A percentile compares a stretch with the other conserved stretches of the same genome.
These are phyloP conservation scores for Linum lewisii DNA, from an alignment of 345 rosid genomes.

Conservation along the genomic window DNA sequence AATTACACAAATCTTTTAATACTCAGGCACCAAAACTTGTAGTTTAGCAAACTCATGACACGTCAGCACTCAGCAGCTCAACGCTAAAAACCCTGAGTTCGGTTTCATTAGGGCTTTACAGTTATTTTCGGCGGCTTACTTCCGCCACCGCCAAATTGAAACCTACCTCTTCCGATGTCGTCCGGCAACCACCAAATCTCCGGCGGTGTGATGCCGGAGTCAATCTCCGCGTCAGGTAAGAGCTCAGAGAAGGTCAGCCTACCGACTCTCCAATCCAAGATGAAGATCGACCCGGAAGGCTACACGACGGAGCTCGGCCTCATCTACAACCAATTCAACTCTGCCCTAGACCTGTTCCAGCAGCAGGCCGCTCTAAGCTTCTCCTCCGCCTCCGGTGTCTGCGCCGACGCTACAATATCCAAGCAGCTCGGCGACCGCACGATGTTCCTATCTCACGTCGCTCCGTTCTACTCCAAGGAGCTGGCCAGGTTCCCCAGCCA, in stretches of 20 bases:
- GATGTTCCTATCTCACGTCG: constrained; percentile 70
- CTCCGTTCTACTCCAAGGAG: constrained; percentile 65
- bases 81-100: no score
- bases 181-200: constrained; percentile 2
- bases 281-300: constrained; percentile 85
- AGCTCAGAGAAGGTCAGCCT: constrained; percentile 69
- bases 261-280: constrained; percentile 59
- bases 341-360: constrained; percentile 69
- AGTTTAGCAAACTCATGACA: no score
- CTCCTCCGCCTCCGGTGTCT: constrained; percentile 52
- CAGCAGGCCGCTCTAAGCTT: constrained; percentile 72
- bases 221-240: constrained; percentile 67
- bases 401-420: constrained; percentile 51
- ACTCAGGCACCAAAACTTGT: no score
- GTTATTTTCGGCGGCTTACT: background rate
- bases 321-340: constrained; percentile 66
- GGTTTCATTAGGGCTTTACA: constrained; percentile 1
- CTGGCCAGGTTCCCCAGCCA: constrained; percentile 54
- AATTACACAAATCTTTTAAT: no score
- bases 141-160: background rate
- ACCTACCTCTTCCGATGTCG: constrained; percentile 16
- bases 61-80: no score
- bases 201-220: constrained; percentile 30
- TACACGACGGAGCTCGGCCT: constrained; percentile 61
- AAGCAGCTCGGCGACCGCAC: constrained; percentile 78